A percentile compares a stretch with the other conserved stretches of the same genome.
Conservation (phyloP, 768 basidiomycete genomes). For the Kwoniella sp. region DNA sequence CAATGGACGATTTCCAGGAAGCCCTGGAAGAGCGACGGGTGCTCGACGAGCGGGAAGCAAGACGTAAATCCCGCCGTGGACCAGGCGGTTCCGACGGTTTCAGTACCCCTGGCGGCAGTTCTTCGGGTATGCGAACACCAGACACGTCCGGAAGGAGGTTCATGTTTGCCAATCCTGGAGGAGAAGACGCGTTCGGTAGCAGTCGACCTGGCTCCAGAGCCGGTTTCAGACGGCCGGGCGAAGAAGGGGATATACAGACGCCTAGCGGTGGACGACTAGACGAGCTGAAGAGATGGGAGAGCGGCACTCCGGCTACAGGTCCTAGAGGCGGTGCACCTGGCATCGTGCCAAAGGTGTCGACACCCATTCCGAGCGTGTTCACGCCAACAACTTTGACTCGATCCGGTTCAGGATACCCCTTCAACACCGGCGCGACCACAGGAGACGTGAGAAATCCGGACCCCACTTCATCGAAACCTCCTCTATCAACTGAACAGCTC, state of each 20-base stretch:
- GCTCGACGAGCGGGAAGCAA: constrained; percentile 77
- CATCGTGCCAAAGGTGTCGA: constrained; percentile 56
- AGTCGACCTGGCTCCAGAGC: constrained; percentile 75
- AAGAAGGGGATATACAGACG: constrained; percentile 38
- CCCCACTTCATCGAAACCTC: constrained; percentile 45
- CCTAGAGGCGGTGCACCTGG: constrained; percentile 11
- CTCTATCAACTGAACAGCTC: constrained; percentile 62
- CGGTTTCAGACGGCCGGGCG: constrained; percentile 83
- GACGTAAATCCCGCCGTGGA: constrained; percentile 59
- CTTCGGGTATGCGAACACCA: constrained; percentile 52
- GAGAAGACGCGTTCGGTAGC: constrained; percentile 44
- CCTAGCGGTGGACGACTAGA: constrained; percentile 32
- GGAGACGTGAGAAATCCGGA: constrained; percentile 17
- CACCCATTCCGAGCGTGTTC: constrained; percentile 89
- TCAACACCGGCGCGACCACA: constrained; percentile 17
- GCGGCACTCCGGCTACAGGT: constrained; percentile 16
- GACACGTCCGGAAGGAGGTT: constrained; percentile 55
- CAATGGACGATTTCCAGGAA: constrained; percentile 80
- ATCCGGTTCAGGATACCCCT: constrained; percentile 39
- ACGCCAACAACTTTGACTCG: constrained; percentile 62
- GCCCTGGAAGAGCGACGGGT: constrained; percentile 82
- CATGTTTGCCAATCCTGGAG: constrained; percentile 55
- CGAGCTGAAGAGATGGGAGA: constrained; percentile 36
- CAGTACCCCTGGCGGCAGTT: constrained; percentile 37
- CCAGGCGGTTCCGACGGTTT: constrained; percentile 56